Evolutionary conservation across 768 basidiomycete genomes (phyloP).

Genomic region (Mycena latifolia): DNA sequence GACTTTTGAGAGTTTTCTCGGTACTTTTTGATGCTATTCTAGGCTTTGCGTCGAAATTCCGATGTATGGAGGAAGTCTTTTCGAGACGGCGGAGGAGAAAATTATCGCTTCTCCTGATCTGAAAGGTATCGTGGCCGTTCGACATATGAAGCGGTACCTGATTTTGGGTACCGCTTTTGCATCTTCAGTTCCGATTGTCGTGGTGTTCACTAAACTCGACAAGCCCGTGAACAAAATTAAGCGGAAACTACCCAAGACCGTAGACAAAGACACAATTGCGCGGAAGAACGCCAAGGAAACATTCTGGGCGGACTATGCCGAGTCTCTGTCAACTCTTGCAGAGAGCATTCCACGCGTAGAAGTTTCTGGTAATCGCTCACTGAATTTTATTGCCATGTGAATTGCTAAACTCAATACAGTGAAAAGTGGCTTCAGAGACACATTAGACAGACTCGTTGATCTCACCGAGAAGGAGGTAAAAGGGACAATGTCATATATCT

Average conservation of each 20-base stretch:
- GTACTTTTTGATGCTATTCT: too few species aligned
- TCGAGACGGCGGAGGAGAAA: too few species aligned
- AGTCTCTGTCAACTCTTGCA: neutral
- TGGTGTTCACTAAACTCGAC: conserved; percentile 15
- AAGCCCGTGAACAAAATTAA: conserved; percentile 15
- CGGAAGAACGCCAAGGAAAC: neutral
- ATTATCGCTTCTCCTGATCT: neutral
- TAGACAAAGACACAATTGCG: neutral
- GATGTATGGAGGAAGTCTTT: too few species aligned
- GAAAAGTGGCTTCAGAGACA: neutral
- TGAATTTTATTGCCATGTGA: neutral
- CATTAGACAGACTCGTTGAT: neutral
- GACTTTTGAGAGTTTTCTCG: too few species aligned
- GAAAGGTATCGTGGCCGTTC: neutral
- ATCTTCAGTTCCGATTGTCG: conserved; percentile 8
- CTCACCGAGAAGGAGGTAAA: conserved; percentile 12
- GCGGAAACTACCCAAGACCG: conserved; percentile 6
- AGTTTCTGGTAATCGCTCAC: neutral
- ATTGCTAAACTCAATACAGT: neutral
- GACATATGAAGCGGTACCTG: too few species aligned
- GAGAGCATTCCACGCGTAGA: conserved; percentile 7
- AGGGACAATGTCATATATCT: conserved; percentile 7
- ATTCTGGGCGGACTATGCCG: conserved; percentile 1
- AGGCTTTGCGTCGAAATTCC: too few species aligned
- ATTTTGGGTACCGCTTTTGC: too few species aligned